Evolutionary conservation across 441 rosid species (phyloP).

Genomic region (Croton setiger): DNA sequence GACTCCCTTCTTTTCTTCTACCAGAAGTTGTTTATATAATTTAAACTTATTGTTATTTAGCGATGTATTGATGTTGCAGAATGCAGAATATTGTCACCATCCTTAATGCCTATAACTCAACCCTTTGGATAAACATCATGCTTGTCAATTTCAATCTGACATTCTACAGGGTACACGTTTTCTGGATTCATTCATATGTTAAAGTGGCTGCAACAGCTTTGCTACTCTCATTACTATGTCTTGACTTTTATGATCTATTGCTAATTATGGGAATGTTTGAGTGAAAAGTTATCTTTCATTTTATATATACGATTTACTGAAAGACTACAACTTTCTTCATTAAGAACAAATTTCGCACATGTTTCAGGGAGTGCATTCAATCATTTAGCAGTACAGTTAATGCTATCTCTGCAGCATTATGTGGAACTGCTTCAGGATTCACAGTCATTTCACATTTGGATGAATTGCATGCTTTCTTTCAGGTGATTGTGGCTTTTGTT

Average conservation of each 20-base stretch:
- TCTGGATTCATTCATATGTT: not conserved
- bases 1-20: not conserved
- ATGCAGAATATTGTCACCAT: not conserved
- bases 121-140: conserved; percentile 1
- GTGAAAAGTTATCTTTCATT: conserved; percentile 1
- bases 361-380: conserved; percentile 70
- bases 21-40: not conserved
- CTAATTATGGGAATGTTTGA: conserved; percentile 7
- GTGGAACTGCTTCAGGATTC: conserved; percentile 59
- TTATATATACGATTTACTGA: not conserved
- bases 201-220: not conserved
- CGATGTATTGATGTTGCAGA: not conserved
- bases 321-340: conserved; percentile 13
- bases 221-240: not conserved
- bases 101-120: not conserved
- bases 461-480: conserved; percentile 53
- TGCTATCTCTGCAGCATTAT: conserved; percentile 52
- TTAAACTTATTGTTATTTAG: not conserved
- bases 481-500: conserved; percentile 44
- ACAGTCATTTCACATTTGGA: conserved; percentile 46
- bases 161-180: not conserved
- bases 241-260: not conserved
- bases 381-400: conserved; percentile 44
- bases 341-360: conserved; percentile 22
- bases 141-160: not conserved